Conservation (phyloP, 78 protist genomes). For the Anaeramoeba ignava region DNA sequence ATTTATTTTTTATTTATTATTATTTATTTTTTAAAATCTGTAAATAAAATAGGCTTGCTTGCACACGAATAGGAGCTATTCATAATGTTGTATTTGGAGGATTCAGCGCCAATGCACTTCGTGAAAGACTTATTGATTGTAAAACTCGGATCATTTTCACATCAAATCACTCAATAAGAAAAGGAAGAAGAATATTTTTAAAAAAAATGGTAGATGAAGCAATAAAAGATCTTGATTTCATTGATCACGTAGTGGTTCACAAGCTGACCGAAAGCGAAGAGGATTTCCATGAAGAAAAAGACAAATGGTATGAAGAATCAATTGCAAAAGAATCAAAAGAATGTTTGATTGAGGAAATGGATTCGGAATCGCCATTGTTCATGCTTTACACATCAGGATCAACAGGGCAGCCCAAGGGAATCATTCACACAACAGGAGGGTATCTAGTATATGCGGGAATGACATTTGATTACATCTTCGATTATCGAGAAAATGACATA, state of each 20-base stretch:
- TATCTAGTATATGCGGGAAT: slow-evolving; percentile 57
- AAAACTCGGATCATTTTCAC: slow-evolving; percentile 47
- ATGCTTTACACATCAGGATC: slow-evolving; percentile 87
- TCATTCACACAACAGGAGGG: slow-evolving; percentile 75
- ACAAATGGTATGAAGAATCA: slow-evolving; percentile 6
- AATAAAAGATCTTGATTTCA: too few species aligned
- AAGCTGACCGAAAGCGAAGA: too few species aligned
- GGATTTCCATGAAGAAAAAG: too few species aligned
- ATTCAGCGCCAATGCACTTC: slow-evolving; percentile 21
- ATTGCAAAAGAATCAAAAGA: slow-evolving; percentile 15
- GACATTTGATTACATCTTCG: slow-evolving; percentile 15
- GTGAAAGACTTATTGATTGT: slow-evolving; percentile 45
- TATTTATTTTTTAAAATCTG: too few species aligned
- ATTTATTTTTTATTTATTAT: too few species aligned
- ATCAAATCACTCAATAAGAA: slow-evolving; percentile 55
- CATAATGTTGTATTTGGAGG: slow-evolving; percentile 47
- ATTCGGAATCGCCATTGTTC: slow-evolving; percentile 80
- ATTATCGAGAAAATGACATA: slow-evolving; percentile 52
- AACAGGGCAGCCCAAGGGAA: slow-evolving; percentile 86
- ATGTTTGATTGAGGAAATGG: slow-evolving; percentile 41
- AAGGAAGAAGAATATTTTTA: slow-evolving; percentile 38
- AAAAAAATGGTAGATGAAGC: slow-evolving; percentile 43
- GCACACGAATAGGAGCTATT: slow-evolving; percentile 40
- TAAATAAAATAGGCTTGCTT: slow-evolving; percentile 48
- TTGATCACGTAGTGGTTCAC: too few species aligned